A percentile compares a stretch with the other conserved stretches of the same genome.
Conservation (phyloP, 2,329 filamentous ascomycete species). For the Hirsutella thompsonii region DNA sequence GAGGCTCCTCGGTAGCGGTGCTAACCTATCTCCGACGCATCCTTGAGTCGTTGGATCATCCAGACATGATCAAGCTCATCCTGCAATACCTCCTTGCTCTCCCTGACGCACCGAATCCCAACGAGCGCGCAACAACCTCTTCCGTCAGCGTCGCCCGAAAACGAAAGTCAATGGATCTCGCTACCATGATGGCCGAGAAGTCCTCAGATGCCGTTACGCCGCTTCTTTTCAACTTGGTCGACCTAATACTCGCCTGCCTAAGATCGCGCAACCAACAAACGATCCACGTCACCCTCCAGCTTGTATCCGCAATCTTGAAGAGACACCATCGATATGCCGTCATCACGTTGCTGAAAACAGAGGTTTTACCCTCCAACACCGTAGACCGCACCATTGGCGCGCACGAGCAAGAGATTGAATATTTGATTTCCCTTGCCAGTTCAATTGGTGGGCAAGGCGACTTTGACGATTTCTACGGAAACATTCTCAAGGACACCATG, state of each 20-base stretch:
- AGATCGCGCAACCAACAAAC: conserved; percentile 79
- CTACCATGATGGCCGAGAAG: conserved; percentile 65
- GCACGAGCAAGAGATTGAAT: conserved; percentile 62
- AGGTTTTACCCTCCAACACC: conserved; percentile 38
- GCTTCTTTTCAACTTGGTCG: conserved; percentile 82
- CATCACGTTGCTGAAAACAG: conserved; percentile 59
- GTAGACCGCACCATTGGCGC: conserved; percentile 57
- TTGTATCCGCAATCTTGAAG: conserved; percentile 75
- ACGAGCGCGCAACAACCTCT: conserved; percentile 24
- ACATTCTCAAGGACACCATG: conserved; percentile 58
- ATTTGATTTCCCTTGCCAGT: conserved; percentile 56
- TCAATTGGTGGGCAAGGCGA: conserved; percentile 55
- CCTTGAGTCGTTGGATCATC: conserved; percentile 81
- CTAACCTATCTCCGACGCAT: conserved; percentile 87
- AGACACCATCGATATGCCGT: conserved; percentile 82
- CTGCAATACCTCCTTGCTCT: conserved; percentile 84
- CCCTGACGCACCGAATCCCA: conserved; percentile 37
- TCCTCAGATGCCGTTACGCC: conserved; percentile 66
- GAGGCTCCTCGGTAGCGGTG: conserved; percentile 90
- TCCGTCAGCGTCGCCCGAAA: conserved; percentile 59
- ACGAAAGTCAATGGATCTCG: conserved; percentile 78
- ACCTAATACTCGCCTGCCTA: conserved; percentile 77
- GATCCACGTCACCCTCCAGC: conserved; percentile 74
- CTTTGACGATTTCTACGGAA: conserved; percentile 61
- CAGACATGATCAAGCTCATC: conserved; percentile 87